Evolutionary conservation across 371 early-diverging fungal species (phyloP).

Genomic region (Lichtheimia hyalospora): DNA sequence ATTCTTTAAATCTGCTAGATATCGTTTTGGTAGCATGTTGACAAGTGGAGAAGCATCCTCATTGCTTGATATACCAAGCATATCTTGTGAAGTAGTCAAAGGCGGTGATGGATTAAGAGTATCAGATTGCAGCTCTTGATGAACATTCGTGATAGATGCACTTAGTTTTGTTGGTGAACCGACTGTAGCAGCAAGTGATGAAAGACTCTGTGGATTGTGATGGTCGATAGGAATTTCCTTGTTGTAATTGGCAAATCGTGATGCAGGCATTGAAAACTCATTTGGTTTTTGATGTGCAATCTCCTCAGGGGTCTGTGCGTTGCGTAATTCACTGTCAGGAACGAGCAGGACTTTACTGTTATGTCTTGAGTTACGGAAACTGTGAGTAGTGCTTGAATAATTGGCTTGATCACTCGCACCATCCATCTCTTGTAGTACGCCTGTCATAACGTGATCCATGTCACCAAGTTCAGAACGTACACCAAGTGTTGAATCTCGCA

Average conservation of each 20-base stretch:
- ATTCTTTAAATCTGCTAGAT: slow-evolving; percentile 20
- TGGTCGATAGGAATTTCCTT: slow-evolving; percentile 24
- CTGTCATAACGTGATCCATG: slow-evolving; percentile 28
- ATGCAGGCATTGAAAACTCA: slow-evolving; percentile 33
- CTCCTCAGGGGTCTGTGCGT: slow-evolving; percentile 39
- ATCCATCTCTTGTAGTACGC: slow-evolving; percentile 22
- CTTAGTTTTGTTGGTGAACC: slow-evolving; percentile 27
- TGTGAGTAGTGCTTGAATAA: slow-evolving; percentile 11
- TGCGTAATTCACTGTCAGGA: slow-evolving; percentile 7
- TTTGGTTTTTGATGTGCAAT: slow-evolving; percentile 42
- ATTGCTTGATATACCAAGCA: slow-evolving; percentile 14
- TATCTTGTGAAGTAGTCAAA: too few species aligned
- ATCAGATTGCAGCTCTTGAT: too few species aligned
- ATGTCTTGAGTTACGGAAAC: slow-evolving; percentile 18
- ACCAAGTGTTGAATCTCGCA: slow-evolving; percentile 8
- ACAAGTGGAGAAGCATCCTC: slow-evolving; percentile 2
- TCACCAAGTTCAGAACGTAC: slow-evolving; percentile 33
- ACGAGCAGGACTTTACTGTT: slow-evolving; percentile 22
- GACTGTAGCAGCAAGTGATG: slow-evolving; percentile 3
- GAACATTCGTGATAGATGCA: too few species aligned
- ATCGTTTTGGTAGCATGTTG: slow-evolving; percentile 30
- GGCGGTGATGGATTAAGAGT: too few species aligned
- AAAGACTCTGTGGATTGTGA: slow-evolving; percentile 8
- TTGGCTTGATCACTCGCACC: slow-evolving; percentile 2
- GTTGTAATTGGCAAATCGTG: slow-evolving; percentile 14